phyloP scores from a whole-genome alignment of 257 asterid species.

The Solanum arcanum region DNA sequence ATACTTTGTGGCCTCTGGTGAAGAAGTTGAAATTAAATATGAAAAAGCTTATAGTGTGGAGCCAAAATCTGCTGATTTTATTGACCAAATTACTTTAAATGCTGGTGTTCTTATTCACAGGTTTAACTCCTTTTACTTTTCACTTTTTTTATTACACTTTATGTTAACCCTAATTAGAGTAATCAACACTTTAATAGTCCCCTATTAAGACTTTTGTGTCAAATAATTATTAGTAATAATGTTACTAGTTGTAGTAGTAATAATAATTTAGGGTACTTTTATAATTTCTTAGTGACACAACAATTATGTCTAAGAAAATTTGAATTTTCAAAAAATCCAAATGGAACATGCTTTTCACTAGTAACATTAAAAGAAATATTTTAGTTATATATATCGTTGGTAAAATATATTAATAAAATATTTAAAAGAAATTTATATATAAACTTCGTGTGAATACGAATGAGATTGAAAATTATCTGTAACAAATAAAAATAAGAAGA shows the following conservation, averaged over 20 bases:
- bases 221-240: background rate
- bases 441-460: no score
- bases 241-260: background rate
- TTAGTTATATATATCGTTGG: background rate
- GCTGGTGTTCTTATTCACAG: slow-evolving; percentile 46
- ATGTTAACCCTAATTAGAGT: background rate
- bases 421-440: no score
- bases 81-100: slow-evolving; percentile 38
- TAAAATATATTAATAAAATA: background rate
- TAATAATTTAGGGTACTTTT: background rate
- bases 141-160: background rate
- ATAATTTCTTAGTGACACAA: background rate
- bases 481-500: background rate
- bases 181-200: background rate
- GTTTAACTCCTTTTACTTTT: background rate
- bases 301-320: background rate
- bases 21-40: slow-evolving; percentile 37
- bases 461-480: no score
- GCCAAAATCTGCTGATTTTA: slow-evolving; percentile 40
- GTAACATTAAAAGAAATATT: background rate
- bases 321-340: background rate
- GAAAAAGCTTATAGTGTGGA: slow-evolving; percentile 58
- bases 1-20: slow-evolving; percentile 48
- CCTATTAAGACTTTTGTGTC: background rate
- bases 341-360: background rate